These are phyloP conservation scores for Coemansia sp. DNA, from an alignment of 192 early-diverging fungal species.

Conservation along the genomic window DNA sequence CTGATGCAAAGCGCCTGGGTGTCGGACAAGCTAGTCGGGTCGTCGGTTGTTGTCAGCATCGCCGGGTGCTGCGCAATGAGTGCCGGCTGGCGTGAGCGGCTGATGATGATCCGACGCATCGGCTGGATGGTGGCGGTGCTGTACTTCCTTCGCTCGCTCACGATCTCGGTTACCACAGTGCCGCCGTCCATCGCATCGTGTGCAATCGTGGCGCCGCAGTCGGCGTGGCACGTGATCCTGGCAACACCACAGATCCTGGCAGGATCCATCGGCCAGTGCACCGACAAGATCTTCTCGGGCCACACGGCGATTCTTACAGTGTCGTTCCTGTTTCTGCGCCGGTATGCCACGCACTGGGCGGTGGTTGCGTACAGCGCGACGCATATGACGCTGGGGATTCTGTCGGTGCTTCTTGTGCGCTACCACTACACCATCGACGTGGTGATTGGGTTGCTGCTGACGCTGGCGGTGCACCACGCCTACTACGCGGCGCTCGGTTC, in stretches of 20 bases:
- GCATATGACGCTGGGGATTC: constrained; percentile 44
- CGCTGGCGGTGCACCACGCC: constrained; percentile 56
- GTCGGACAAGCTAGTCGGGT: constrained; percentile 57
- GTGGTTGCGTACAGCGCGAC: constrained; percentile 45
- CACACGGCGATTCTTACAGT: constrained; percentile 61
- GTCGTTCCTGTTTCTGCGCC: constrained; percentile 58
- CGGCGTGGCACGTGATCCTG: constrained; percentile 47
- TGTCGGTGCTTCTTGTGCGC: constrained; percentile 57
- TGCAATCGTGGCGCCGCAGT: constrained; percentile 37
- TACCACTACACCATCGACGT: constrained; percentile 68
- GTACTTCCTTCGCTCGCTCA: constrained; percentile 60
- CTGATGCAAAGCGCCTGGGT: constrained; percentile 46
- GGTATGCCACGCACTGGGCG: constrained; percentile 54
- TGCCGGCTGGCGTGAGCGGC: constrained; percentile 55
- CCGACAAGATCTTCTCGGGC: constrained; percentile 67
- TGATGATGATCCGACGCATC: constrained; percentile 57
- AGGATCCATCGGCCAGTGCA: constrained; percentile 57
- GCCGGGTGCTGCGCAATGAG: constrained; percentile 44
- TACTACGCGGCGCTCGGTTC: constrained; percentile 57
- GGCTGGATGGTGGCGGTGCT: constrained; percentile 58
- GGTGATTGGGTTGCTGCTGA: constrained; percentile 59
- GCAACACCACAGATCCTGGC: constrained; percentile 55
- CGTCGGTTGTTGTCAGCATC: constrained; percentile 50
- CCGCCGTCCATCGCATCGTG: constrained; percentile 56
- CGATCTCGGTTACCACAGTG: constrained; percentile 59